phyloP scores from a whole-genome alignment of 371 early-diverging fungal genomes.

The Choanephora cucurbitarum region DNA sequence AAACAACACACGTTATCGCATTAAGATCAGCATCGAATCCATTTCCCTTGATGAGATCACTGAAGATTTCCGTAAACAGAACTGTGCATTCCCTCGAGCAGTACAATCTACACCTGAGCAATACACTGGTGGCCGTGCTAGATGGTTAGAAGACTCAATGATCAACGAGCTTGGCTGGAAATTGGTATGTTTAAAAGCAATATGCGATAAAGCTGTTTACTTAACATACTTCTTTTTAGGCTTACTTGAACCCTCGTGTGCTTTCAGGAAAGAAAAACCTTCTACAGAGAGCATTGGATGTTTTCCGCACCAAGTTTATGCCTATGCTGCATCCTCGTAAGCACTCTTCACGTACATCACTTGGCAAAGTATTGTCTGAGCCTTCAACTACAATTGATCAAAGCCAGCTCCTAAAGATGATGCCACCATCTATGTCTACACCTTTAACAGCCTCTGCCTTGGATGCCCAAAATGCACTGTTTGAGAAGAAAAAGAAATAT shows the following conservation, averaged over 20 bases:
- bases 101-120: slow-evolving; percentile 23
- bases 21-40: slow-evolving; percentile 44
- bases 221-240: slow-evolving; percentile 16
- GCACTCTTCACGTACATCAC: slow-evolving; percentile 26
- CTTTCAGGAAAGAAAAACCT: slow-evolving; percentile 49
- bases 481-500: slow-evolving; percentile 19
- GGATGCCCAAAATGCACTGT: slow-evolving; percentile 24
- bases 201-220: not conserved
- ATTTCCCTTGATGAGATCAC: slow-evolving; percentile 42
- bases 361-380: slow-evolving; percentile 14
- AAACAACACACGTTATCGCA: slow-evolving; percentile 33
- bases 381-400: slow-evolving; percentile 17
- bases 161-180: slow-evolving; percentile 52
- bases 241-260: slow-evolving; percentile 44
- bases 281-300: slow-evolving; percentile 47
- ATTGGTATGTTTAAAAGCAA: slow-evolving; percentile 25
- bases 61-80: slow-evolving; percentile 38
- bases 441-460: slow-evolving; percentile 28
- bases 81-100: slow-evolving; percentile 45
- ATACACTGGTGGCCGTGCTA: slow-evolving; percentile 29
- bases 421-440: slow-evolving; percentile 19
- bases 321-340: slow-evolving; percentile 42
- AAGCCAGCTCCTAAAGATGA: slow-evolving; percentile 12
- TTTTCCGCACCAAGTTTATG: slow-evolving; percentile 46
- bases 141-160: slow-evolving; percentile 39